Percentiles rank a stretch among this genome's conserved stretches.
phyloP scores from a whole-genome alignment of 345 rosid genomes.

The Syzygium aromaticum region DNA sequence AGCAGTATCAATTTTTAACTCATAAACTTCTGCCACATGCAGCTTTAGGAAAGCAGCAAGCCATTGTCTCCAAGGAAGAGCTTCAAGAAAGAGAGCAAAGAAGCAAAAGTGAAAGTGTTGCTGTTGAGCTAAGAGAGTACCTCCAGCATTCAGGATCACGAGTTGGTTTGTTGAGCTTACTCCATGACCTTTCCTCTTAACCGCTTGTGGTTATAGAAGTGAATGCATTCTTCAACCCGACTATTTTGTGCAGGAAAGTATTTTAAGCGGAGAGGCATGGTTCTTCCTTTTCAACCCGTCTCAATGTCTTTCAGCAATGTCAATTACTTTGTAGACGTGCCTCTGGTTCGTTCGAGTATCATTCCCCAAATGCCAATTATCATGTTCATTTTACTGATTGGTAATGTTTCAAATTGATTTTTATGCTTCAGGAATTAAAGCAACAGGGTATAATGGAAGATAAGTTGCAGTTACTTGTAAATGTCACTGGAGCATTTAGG shows the following conservation, averaged over 20 bases:
- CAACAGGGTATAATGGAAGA: slow-evolving; percentile 87
- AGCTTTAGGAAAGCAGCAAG: slow-evolving; percentile 83
- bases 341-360: slow-evolving; percentile 46
- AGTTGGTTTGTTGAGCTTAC: slow-evolving; percentile 27
- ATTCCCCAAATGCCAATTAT: background rate
- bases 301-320: slow-evolving; percentile 82
- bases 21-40: slow-evolving; percentile 6
- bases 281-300: slow-evolving; percentile 97
- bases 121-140: slow-evolving; percentile 75
- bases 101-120: slow-evolving; percentile 64
- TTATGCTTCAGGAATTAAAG: slow-evolving; percentile 62
- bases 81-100: slow-evolving; percentile 74
- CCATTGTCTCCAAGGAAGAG: slow-evolving; percentile 88
- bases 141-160: slow-evolving; percentile 70
- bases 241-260: slow-evolving; percentile 52
- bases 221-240: background rate
- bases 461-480: slow-evolving; percentile 68
- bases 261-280: slow-evolving; percentile 92
- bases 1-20: background rate
- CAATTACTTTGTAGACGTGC: slow-evolving; percentile 87
- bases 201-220: background rate
- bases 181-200: background rate
- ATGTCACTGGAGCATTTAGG: slow-evolving; percentile 93
- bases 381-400: background rate
- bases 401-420: slow-evolving; percentile 2